Conservation (phyloP, 2,329 filamentous ascomycete species). For the Fusarium sororula region DNA sequence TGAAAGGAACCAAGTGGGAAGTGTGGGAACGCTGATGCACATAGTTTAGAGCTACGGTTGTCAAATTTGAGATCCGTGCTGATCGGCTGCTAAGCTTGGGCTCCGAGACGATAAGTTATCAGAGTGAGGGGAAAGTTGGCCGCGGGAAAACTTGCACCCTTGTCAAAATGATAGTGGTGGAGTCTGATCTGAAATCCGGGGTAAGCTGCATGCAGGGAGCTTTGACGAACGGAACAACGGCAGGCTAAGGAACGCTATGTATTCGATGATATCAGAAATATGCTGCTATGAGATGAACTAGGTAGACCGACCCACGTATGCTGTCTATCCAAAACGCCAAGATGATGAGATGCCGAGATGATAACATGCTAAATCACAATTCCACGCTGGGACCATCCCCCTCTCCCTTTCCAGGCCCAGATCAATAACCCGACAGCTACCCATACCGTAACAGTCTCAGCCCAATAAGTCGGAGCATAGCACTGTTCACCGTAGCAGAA, state of each 20-base stretch:
- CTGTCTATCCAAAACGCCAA: conserved; percentile 30
- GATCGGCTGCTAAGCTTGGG: conserved; percentile 19
- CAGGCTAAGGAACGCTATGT: background rate
- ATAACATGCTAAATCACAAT: conserved; percentile 65
- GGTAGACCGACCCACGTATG: conserved; percentile 12
- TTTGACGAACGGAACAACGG: background rate
- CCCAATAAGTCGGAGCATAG: conserved; percentile 86
- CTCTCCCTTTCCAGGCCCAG: conserved; percentile 82
- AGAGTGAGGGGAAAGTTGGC: conserved; percentile 13
- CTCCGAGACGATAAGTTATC: conserved; percentile 26
- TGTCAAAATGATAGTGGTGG: background rate
- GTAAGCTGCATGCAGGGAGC: conserved; percentile 25
- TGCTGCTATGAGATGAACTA: background rate
- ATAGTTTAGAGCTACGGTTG: conserved; percentile 16
- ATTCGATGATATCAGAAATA: background rate
- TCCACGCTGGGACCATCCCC: conserved; percentile 79
- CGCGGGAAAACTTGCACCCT: conserved; percentile 27
- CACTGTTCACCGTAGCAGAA: conserved; percentile 86
- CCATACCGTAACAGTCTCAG: conserved; percentile 83
- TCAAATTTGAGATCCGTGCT: conserved; percentile 31
- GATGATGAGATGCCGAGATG: conserved; percentile 2
- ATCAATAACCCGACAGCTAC: conserved; percentile 76
- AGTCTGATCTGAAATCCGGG: conserved; percentile 20
- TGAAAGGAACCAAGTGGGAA: conserved; percentile 3
- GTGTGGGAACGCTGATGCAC: background rate